phyloP scores from a whole-genome alignment of 1,284 basidiomycete species.

The Ustilago cynodontis region DNA sequence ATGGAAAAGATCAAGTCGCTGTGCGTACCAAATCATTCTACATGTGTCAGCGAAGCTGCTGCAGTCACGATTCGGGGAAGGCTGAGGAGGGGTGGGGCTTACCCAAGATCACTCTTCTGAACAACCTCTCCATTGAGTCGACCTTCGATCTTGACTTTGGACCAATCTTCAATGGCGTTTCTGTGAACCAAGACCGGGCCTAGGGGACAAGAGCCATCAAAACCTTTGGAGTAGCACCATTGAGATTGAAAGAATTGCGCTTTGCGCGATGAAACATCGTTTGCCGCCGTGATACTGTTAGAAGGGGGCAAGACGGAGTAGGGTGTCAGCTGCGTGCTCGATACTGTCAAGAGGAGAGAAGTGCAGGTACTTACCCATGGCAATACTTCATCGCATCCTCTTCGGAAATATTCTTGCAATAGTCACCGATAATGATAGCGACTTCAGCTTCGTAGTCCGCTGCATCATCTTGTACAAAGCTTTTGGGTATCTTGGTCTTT shows the following conservation, averaged over 20 bases:
- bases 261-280: conserved; percentile 71
- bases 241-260: conserved; percentile 69
- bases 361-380: conserved; percentile 78
- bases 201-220: conserved; percentile 72
- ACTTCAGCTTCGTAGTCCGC: conserved; percentile 92
- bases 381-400: conserved; percentile 83
- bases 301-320: background rate
- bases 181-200: conserved; percentile 70
- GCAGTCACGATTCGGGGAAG: no score
- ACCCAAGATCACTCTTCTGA: conserved; percentile 65
- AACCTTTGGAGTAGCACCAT: conserved; percentile 70
- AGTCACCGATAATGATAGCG: conserved; percentile 84
- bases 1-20: conserved; percentile 72
- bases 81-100: no score
- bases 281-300: conserved; percentile 70
- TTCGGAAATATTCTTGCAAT: conserved; percentile 81
- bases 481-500: conserved; percentile 74
- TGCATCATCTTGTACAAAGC: conserved; percentile 77
- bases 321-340: background rate
- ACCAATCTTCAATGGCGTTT: conserved; percentile 49
- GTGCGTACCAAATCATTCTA: no score
- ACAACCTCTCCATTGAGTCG: conserved; percentile 68
- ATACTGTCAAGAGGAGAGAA: no score
- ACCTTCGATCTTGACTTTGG: conserved; percentile 66
- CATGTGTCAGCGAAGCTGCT: no score